Evolutionary conservation across 768 basidiomycete species (phyloP).

Genomic region (Termitomyces sp.): DNA sequence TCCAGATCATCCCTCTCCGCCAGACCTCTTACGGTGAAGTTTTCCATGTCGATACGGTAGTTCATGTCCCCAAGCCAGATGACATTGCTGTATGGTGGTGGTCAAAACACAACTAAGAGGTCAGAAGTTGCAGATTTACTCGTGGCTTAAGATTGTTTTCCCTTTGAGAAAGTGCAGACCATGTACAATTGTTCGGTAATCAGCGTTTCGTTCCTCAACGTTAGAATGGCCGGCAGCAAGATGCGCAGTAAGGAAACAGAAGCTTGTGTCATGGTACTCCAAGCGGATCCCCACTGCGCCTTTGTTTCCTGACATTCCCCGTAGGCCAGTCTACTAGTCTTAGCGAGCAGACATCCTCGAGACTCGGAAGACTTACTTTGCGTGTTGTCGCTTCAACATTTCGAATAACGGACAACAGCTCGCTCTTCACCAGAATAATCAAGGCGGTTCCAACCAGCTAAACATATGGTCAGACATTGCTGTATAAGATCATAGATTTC

Average conservation of each 20-base stretch:
- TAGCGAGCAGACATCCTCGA: not conserved
- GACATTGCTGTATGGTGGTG: slow-evolving; percentile 59
- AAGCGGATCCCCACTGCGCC: slow-evolving; percentile 94
- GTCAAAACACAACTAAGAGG: not conserved
- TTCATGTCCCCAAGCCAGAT: slow-evolving; percentile 96
- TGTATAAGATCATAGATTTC: not conserved
- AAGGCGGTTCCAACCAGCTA: slow-evolving; percentile 95
- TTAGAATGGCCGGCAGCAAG: slow-evolving; percentile 95
- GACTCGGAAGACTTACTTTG: slow-evolving; percentile 55
- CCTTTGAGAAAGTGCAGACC: slow-evolving; percentile 89
- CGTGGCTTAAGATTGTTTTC: slow-evolving; percentile 84
- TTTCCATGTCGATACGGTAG: slow-evolving; percentile 88
- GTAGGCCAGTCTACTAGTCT: slow-evolving; percentile 65
- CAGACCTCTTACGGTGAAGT: slow-evolving; percentile 72
- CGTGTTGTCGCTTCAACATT: slow-evolving; percentile 91
- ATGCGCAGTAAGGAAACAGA: slow-evolving; percentile 96
- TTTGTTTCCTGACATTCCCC: slow-evolving; percentile 97
- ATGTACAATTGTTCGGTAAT: slow-evolving; percentile 83
- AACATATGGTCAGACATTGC: slow-evolving; percentile 15
- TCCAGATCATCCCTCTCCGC: slow-evolving; percentile 69
- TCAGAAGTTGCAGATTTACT: slow-evolving; percentile 51
- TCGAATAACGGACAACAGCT: slow-evolving; percentile 75
- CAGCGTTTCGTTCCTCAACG: slow-evolving; percentile 86
- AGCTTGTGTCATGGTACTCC: slow-evolving; percentile 86
- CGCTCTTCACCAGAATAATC: slow-evolving; percentile 78